phyloP scores from a whole-genome alignment of 352 stramenopile species.

The Phytophthora nicotianae region DNA sequence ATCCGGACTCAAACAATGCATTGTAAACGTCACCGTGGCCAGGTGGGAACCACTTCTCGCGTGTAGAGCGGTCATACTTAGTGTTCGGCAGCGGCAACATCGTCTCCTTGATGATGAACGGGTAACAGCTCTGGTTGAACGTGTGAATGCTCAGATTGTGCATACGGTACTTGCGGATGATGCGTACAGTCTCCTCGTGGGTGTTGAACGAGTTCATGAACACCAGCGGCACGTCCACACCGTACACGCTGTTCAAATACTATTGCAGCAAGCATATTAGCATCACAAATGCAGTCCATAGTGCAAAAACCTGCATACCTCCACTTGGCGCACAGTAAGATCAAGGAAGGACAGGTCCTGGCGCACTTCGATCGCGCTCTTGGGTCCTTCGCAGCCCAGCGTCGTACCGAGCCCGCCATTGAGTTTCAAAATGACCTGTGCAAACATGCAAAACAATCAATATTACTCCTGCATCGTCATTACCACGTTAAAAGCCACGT shows the following conservation, averaged over 20 bases:
- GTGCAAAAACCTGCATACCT: slow-evolving; percentile 48
- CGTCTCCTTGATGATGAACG: slow-evolving; percentile 90
- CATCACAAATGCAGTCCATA: not conserved
- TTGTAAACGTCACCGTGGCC: slow-evolving; percentile 99
- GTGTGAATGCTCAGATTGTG: slow-evolving; percentile 95
- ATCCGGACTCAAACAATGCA: slow-evolving; percentile 96
- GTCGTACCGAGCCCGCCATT: slow-evolving; percentile 99
- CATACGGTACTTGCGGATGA: slow-evolving; percentile 97
- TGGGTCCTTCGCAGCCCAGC: slow-evolving; percentile 95
- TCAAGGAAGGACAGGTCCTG: slow-evolving; percentile 97
- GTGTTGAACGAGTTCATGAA: slow-evolving; percentile 99
- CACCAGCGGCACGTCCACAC: slow-evolving; percentile 98
- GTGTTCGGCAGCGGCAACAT: slow-evolving; percentile 88
- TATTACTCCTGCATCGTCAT: slow-evolving; percentile 14
- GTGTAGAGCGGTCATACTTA: slow-evolving; percentile 82
- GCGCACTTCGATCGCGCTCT: slow-evolving; percentile 94
- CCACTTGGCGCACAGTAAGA: slow-evolving; percentile 98
- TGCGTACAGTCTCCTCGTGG: slow-evolving; percentile 97
- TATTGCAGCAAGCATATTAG: slow-evolving; percentile 20
- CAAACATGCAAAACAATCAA: slow-evolving; percentile 10
- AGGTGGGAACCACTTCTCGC: slow-evolving; percentile 94
- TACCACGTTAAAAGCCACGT: not conserved
- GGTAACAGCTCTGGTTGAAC: slow-evolving; percentile 95
- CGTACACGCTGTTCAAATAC: slow-evolving; percentile 92
- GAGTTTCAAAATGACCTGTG: slow-evolving; percentile 96